Evolutionary conservation across 176 grass and related monocot genomes (phyloP), one percentile per base, ranked within the genome.

Genomic region (Lolium rigidum): DNA sequence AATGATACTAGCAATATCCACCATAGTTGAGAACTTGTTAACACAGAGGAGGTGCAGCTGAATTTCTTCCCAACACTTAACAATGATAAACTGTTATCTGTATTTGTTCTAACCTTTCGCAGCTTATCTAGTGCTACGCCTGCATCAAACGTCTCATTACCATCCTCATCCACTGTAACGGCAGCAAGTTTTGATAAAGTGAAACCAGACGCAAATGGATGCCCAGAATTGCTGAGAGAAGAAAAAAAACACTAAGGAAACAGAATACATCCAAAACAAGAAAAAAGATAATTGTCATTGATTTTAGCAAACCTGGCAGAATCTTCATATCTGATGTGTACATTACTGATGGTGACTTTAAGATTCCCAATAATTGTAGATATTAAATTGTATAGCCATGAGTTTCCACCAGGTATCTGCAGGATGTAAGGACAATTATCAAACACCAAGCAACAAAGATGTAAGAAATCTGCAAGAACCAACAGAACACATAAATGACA

Each of bases 251-350:
- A 28, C 13, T 80, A 64, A 74, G 46, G 3, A 76, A 69, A 28
- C 68, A 52, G 7, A 54, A 70, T 25, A 73, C 21, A 79, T 62
- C 51, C 35, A 94, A 72, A 86, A 90, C 46, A 78, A 83, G 4
- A 83, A 9, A 75, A 66, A 77, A 47, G 11, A 59, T 14, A 68
- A 52, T 62, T 75, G 79, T 81, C 63, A 49, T 28, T 77, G 12
- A 85, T 63, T 74, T 66, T 41, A 60, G 61, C 70, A 75, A 82
- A 98, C 96, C 96, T 98, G 84, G 94, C 59, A 88, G 93, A 90
- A 82, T 98, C 96, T 87, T 98, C 96, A 85, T 95, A 98, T 93
- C 96, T 95, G 80, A 98, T 94, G 82, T 98, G 96, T 60, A 98
- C 93, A 51, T 98, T 95, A 86, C 93, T 95, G 60, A 98, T 95